Base-by-base conservation (phyloP, 2,329 filamentous ascomycete species). In the Talaromyces marneffei region DNA sequence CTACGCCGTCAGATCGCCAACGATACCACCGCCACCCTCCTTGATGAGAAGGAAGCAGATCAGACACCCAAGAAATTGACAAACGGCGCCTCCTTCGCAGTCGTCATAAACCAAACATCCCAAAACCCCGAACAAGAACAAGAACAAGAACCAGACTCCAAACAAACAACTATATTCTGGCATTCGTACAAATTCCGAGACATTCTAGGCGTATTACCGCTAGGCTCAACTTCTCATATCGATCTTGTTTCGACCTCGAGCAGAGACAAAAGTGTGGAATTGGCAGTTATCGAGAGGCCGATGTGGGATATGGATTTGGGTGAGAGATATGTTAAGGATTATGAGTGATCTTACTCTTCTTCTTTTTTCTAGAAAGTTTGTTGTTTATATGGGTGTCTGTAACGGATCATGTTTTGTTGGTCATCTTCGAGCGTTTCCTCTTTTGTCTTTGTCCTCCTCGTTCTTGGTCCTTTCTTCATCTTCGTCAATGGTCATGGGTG, bases 181-280 rank as follows among this genome's bases (percentile, higher is more conserved):
- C 85, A 87, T 72, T 96, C 92, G 4, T 92, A 89, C 81, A 95
- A 96, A 75, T 99, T 97, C 76, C 84, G 92, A 62, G 90, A 92
- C n/a, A 92, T 99, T 67, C 80, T 99, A 64, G 94, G 92, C 4
- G 82, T 88, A 48, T 81, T 86, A 20, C 81, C 84, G 18, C 75
- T 88, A 33, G 79, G 77, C 39, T 57, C 67, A 27, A 39, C 63
- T 44, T 66, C 46, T 18, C 46, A 50, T 31, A n/a, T 50, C 9
- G 27, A 33, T 14, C 14, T 14, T 7, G 25, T 29, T 16, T 35
- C 48, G 4, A 20, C 27, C 10, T 12, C 10, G 2, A 29, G 68
- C 65, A 18, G 68, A 68, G 31, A 72, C 70, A 16, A 57, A 25
- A 20, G 50, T 58, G 64, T 80, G 23, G 94, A 99, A 76, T 89